Conservation (phyloP, 2,329 filamentous ascomycete species). For the Oidium heveae region DNA sequence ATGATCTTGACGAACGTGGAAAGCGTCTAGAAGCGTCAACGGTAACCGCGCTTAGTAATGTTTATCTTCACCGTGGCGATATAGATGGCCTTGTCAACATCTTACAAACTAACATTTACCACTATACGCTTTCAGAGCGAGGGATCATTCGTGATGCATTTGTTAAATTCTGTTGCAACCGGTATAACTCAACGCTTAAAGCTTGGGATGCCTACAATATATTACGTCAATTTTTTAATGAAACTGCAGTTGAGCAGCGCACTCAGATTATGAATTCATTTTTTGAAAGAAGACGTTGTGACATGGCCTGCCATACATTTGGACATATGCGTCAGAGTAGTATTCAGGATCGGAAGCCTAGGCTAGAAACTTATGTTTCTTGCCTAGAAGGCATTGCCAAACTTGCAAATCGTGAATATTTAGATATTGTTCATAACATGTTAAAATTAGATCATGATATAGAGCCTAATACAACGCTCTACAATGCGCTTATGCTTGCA, state of each 20-base stretch:
- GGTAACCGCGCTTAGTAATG: constrained; percentile 43
- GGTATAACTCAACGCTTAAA: constrained; percentile 31
- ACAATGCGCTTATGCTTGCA: constrained; percentile 71
- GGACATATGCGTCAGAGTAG: constrained; percentile 75
- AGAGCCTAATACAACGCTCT: constrained; percentile 47
- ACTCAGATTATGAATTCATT: constrained; percentile 58
- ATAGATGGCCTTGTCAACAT: constrained; percentile 59
- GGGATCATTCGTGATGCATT: constrained; percentile 39
- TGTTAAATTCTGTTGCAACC: constrained; percentile 40
- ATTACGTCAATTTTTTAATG: constrained; percentile 37
- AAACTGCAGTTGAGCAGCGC: constrained; percentile 38
- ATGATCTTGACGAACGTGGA: constrained; percentile 44
- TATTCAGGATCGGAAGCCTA: constrained; percentile 37
- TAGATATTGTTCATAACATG: constrained; percentile 71
- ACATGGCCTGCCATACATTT: constrained; percentile 72
- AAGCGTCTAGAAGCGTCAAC: constrained; percentile 49
- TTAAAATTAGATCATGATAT: constrained; percentile 75
- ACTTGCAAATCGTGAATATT: constrained; percentile 31
- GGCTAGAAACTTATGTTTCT: constrained; percentile 45
- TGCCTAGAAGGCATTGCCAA: constrained; percentile 53
- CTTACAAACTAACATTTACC: constrained; percentile 47
- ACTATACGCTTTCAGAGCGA: constrained; percentile 46
- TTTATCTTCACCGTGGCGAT: constrained; percentile 54
- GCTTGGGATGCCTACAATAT: constrained; percentile 41
- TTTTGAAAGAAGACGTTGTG: constrained; percentile 49